Evolutionary conservation across 345 rosid genomes (phyloP).

Genomic region (Eucalyptus caleyi): DNA sequence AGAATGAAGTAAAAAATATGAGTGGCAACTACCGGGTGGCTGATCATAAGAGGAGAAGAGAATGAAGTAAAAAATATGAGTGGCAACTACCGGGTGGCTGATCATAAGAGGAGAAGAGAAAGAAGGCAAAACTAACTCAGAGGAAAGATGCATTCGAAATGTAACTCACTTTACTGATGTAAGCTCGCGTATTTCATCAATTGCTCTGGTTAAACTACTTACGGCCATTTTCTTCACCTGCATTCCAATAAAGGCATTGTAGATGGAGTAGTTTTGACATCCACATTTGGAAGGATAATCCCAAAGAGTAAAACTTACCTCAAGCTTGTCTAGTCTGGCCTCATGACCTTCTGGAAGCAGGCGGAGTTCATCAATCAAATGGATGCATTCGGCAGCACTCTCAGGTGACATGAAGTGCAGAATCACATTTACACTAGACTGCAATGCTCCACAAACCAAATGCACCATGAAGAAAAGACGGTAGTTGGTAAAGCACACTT

Average conservation of each 20-base stretch:
- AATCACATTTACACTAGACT: conserved; percentile 90
- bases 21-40: neutral
- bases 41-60: too few species aligned
- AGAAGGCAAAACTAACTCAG: neutral
- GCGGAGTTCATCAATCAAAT: conserved; percentile 55
- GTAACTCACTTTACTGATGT: conserved; percentile 29
- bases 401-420: conserved; percentile 87
- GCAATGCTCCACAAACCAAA: conserved; percentile 1
- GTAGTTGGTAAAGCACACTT: neutral
- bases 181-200: conserved; percentile 69
- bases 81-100: neutral
- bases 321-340: conserved; percentile 51
- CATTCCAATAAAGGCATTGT: neutral
- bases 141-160: neutral
- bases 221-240: conserved; percentile 91
- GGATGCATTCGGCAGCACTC: conserved; percentile 49
- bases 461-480: neutral
- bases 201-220: conserved; percentile 44
- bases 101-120: neutral
- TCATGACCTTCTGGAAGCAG: conserved; percentile 58
- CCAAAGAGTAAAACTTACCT: conserved; percentile 29
- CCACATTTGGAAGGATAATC: neutral
- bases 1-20: neutral
- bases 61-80: neutral
- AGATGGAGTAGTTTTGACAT: neutral